These are phyloP conservation scores for Acanthamoeba sp. DNA, from an alignment of 208 protist species.

Conservation along the genomic window DNA sequence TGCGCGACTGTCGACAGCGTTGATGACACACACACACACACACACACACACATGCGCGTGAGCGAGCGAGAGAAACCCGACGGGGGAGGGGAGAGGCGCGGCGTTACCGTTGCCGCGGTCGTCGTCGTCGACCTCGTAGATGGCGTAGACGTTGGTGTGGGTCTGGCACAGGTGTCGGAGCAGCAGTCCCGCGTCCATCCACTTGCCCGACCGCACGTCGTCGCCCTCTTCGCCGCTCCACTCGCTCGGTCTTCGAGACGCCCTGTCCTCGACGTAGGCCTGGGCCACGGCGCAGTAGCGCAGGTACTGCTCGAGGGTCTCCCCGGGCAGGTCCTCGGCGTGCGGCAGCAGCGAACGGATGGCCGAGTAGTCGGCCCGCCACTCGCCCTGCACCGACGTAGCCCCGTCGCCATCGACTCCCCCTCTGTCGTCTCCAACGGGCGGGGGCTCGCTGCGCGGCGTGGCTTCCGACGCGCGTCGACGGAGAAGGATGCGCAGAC, in stretches of 20 bases:
- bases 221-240: not conserved
- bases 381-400: not conserved
- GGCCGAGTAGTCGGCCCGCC: not conserved
- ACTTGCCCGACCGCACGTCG: not conserved
- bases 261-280: not conserved
- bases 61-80: too few species aligned
- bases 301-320: not conserved
- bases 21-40: not conserved
- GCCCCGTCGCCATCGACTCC: not conserved
- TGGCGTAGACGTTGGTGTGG: slow-evolving; percentile 57
- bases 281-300: not conserved
- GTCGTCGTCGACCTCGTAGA: slow-evolving; percentile 31
- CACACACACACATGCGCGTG: too few species aligned
- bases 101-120: not conserved
- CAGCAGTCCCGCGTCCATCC: not conserved
- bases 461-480: not conserved
- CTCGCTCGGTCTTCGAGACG: not conserved
- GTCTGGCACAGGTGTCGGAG: slow-evolving; percentile 25
- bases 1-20: not conserved
- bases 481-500: not conserved
- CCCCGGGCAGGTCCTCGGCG: not conserved
- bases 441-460: too few species aligned
- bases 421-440: not conserved
- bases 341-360: slow-evolving; percentile 6
- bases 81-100: too few species aligned